A percentile compares a stretch with the other conserved stretches of the same genome.
phyloP scores from a whole-genome alignment of 2,329 filamentous ascomycete genomes.

The Epichloe typhina region DNA sequence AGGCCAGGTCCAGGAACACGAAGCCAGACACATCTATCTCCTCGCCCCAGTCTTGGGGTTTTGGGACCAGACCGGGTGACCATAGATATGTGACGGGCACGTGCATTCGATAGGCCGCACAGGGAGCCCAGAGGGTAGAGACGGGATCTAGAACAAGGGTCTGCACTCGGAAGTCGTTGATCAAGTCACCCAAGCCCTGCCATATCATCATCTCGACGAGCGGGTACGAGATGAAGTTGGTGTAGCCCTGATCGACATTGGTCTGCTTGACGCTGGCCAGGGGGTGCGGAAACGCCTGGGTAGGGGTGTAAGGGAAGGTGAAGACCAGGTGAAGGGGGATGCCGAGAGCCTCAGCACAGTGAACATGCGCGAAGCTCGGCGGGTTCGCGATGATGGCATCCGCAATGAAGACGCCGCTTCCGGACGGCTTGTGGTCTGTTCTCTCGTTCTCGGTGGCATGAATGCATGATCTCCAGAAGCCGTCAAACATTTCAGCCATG shows the following conservation, averaged over 20 bases:
- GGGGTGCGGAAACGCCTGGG: constrained; percentile 62
- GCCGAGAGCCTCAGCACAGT: constrained; percentile 66
- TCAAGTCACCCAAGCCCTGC: constrained; percentile 72
- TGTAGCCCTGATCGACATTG: constrained; percentile 59
- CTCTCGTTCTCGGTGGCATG: constrained; percentile 54
- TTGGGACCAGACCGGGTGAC: constrained; percentile 53
- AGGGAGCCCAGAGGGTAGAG: constrained; percentile 64
- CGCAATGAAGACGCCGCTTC: constrained; percentile 48
- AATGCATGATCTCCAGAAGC: constrained; percentile 69
- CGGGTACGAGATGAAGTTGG: constrained; percentile 71
- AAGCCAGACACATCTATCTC: constrained; percentile 67
- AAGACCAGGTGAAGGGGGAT: constrained; percentile 80
- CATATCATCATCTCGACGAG: constrained; percentile 80
- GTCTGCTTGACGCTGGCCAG: constrained; percentile 61
- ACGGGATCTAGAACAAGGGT: constrained; percentile 61
- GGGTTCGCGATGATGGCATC: constrained; percentile 82
- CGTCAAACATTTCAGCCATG: constrained; percentile 74
- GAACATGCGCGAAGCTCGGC: constrained; percentile 63
- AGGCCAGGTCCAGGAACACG: constrained; percentile 60
- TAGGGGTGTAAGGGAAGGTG: constrained; percentile 71
- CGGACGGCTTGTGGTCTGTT: constrained; percentile 43
- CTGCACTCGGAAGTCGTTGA: constrained; percentile 60
- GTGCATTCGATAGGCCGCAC: constrained; percentile 56
- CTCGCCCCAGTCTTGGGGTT: constrained; percentile 53
- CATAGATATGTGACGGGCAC: constrained; percentile 66